Evolutionary conservation across 441 rosid species (phyloP), one percentile per base, ranked within the genome.

Genomic region (Mallotus japonicus): DNA sequence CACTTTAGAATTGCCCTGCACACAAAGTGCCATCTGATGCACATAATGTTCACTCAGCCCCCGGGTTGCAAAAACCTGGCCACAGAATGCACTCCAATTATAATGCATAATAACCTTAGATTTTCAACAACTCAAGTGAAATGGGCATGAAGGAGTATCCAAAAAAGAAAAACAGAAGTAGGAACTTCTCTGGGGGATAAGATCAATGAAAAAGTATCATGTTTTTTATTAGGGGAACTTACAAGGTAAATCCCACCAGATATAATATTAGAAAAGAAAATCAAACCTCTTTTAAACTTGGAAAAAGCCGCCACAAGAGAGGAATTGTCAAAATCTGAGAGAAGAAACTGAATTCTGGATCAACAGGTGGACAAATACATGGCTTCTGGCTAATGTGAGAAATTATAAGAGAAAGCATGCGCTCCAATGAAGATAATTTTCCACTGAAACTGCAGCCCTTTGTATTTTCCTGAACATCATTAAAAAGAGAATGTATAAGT

Each of bases 321-420:
- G 99, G 97, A 69, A 93, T 66, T 62, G 99, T 90, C 63, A 96
- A 87, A 78, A 96, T 95, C 80, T 88, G 98, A 54, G 87, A 93
- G 11, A 85, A 83, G 85, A 96, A 92, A 84, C 92, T 93, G 83
- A 85, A 79, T 37, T 63, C 78, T 19, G 97, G 87, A 84, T 92
- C 93, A 70, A 86, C 74, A 78, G 46, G 81, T 71, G 85, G 83
- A 83, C 99, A 96, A 71, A 76, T 76, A 77, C 97, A 90, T 67
- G 90, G 86, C 75, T 77, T 76, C 80, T 79, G 82, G 70, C 98
- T 91, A 78, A 81, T 75, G 79, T 96, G 99, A 77, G 88, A 81
- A 67, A 90, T 83, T 74, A 88, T 73, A 69, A 79, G 81, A 62
- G 81, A 74, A 70, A 93, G 85, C 68, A 93, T 75, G 62, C 60